Percentiles rank a stretch among this genome's conserved stretches.
phyloP scores from a whole-genome alignment of 148 eudicot species.

The Amaranthus hypochondriacus region DNA sequence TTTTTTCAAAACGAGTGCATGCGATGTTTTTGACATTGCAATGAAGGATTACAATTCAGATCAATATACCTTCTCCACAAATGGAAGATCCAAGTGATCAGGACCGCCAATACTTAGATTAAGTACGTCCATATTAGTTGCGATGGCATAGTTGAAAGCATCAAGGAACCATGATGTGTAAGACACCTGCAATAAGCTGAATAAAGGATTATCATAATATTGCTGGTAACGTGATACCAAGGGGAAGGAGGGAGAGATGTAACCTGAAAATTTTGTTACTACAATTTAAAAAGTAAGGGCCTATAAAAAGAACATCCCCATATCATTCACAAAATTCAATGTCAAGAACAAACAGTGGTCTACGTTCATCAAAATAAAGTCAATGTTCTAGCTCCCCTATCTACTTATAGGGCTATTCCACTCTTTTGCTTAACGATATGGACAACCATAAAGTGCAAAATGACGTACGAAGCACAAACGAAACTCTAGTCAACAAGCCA shows the following conservation, averaged over 20 bases:
- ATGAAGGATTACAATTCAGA: constrained; percentile 7
- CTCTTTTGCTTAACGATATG: background rate
- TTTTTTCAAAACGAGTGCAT: too few relatives aligned
- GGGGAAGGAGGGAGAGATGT: background rate
- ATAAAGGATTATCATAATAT: constrained; percentile 71
- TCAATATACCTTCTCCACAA: constrained; percentile 83
- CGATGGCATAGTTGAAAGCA: constrained; percentile 99
- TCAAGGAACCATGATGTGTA: constrained; percentile 99
- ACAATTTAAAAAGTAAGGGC: background rate
- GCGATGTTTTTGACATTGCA: background rate
- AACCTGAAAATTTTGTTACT: background rate
- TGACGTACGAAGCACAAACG: background rate
- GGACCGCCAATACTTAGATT: constrained; percentile 99
- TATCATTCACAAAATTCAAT: background rate
- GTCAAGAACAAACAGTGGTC: background rate
- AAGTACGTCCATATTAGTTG: constrained; percentile 94
- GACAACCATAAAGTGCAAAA: background rate
- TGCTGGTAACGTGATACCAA: constrained; percentile 22
- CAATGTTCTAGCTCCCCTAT: background rate
- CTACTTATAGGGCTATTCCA: background rate
- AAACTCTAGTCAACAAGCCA: background rate
- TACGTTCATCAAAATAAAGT: background rate
- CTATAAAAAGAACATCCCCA: background rate
- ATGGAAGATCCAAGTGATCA: constrained; percentile 96
- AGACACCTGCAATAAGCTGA: constrained; percentile 99